Evolutionary conservation across 164 flowering plant genomes (phyloP).

Genomic region (Hamamelis virginiana): DNA sequence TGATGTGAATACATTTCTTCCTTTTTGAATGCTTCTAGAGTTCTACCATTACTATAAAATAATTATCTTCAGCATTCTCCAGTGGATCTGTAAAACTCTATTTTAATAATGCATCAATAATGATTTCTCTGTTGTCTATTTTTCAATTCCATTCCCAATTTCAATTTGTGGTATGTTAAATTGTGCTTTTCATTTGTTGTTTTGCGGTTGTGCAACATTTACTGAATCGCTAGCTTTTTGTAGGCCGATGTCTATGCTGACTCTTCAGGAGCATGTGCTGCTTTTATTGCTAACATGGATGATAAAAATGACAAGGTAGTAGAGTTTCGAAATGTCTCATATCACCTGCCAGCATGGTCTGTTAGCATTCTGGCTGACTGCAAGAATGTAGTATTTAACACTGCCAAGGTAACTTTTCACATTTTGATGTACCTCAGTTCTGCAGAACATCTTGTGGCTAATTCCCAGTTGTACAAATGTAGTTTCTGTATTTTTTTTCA

Average conservation of each 20-base stretch:
- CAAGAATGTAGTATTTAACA: conserved; percentile 83
- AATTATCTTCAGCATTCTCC: neutral
- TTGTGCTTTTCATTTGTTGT: conserved; percentile 5
- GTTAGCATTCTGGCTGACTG: conserved; percentile 98
- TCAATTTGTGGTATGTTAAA: neutral
- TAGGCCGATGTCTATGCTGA: conserved; percentile 80
- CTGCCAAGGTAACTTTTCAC: conserved; percentile 70
- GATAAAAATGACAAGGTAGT: conserved; percentile 65
- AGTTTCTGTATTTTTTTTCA: neutral
- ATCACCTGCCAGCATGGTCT: conserved; percentile 94
- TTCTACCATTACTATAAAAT: too few relatives aligned
- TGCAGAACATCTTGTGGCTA: neutral
- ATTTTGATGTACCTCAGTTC: neutral
- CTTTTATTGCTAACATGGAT: conserved; percentile 81
- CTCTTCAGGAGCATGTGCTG: conserved; percentile 81
- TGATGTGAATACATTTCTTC: too few relatives aligned
- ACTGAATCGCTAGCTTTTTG: conserved; percentile 17
- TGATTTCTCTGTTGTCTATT: too few relatives aligned
- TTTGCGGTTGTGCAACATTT: neutral
- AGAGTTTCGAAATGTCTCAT: conserved; percentile 63
- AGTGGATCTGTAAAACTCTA: neutral
- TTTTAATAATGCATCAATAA: too few relatives aligned
- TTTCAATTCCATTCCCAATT: too few relatives aligned
- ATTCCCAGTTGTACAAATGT: neutral
- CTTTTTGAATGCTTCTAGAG: too few relatives aligned